A percentile compares a stretch with the other conserved stretches of the same genome.
Evolutionary conservation across 306 rosid genomes (phyloP).

Genomic region (Cicer arietinum): DNA sequence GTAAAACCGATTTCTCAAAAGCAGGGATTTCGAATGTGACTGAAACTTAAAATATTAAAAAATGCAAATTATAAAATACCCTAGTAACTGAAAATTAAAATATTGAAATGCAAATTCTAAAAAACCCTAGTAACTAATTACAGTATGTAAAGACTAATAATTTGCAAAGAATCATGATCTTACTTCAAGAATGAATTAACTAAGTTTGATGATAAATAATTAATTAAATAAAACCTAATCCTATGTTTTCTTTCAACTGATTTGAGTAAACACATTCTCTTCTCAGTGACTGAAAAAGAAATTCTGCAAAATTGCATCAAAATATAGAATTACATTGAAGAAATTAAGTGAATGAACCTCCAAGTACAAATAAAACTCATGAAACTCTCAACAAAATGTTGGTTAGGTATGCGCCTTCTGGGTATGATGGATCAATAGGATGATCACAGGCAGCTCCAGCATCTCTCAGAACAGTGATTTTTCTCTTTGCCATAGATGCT

Average conservation of each 20-base stretch:
- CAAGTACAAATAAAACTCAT: slow-evolving; percentile 35
- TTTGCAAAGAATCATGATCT: neutral
- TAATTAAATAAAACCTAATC: neutral
- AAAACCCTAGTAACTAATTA: no score
- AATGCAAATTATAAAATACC: no score
- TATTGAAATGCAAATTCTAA: no score
- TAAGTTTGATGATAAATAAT: neutral
- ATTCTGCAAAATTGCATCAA: slow-evolving; percentile 12
- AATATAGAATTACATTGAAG: slow-evolving; percentile 21
- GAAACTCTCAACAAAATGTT: slow-evolving; percentile 71
- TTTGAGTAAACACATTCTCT: neutral
- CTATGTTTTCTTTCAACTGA: slow-evolving; percentile 20
- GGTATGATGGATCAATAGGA: slow-evolving; percentile 82
- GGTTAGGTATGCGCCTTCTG: slow-evolving; percentile 85
- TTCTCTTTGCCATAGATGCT: slow-evolving; percentile 76
- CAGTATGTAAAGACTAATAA: no score
- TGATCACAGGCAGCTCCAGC: slow-evolving; percentile 89
- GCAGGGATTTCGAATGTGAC: no score
- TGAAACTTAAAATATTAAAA: no score
- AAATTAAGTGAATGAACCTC: slow-evolving; percentile 17
- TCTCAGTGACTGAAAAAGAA: neutral
- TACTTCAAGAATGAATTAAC: neutral
- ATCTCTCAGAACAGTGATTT: slow-evolving; percentile 66
- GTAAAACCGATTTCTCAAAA: no score
- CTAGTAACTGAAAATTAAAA: no score